Percentiles rank a stretch among this genome's conserved stretches.
Evolutionary conservation across 2,329 filamentous ascomycete species (phyloP).

Genomic region (Penicillium sp.): DNA sequence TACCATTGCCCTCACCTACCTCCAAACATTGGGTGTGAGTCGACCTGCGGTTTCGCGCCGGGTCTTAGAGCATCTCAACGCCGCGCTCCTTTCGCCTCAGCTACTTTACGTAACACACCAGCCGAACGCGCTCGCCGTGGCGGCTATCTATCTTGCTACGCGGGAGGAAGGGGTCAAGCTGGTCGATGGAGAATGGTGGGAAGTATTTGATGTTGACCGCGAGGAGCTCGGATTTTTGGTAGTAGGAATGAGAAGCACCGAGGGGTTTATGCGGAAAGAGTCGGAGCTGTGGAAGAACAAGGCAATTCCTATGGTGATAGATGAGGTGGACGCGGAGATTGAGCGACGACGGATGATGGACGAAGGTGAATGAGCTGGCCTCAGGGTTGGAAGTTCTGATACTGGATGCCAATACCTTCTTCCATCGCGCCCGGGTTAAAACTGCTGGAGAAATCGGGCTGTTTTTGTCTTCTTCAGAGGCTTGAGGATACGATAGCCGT

Average conservation of each 20-base stretch:
- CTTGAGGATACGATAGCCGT: neutral
- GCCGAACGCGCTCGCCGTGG: constrained; percentile 79
- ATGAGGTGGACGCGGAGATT: constrained; percentile 63
- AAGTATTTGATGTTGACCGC: constrained; percentile 93
- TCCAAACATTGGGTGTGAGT: constrained; percentile 81
- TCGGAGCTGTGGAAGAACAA: constrained; percentile 57
- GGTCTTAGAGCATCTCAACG: constrained; percentile 79
- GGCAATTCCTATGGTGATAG: constrained; percentile 62
- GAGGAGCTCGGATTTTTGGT: constrained; percentile 94
- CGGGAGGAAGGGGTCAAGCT: constrained; percentile 75
- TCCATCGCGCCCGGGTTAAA: neutral
- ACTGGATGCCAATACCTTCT: neutral
- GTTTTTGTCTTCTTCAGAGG: neutral
- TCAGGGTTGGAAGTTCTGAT: neutral
- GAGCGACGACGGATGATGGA: constrained; percentile 52
- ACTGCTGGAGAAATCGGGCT: neutral
- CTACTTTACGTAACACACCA: constrained; percentile 91
- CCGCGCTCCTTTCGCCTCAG: constrained; percentile 82
- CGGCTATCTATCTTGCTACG: constrained; percentile 87
- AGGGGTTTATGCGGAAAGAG: constrained; percentile 68
- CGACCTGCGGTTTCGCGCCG: constrained; percentile 62
- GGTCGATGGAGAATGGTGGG: constrained; percentile 91
- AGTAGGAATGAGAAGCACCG: constrained; percentile 79
- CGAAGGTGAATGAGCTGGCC: constrained; percentile 43
- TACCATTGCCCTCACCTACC: constrained; percentile 83